Conservation (phyloP, 345 rosid species). For the Microthlaspi erraticum region DNA sequence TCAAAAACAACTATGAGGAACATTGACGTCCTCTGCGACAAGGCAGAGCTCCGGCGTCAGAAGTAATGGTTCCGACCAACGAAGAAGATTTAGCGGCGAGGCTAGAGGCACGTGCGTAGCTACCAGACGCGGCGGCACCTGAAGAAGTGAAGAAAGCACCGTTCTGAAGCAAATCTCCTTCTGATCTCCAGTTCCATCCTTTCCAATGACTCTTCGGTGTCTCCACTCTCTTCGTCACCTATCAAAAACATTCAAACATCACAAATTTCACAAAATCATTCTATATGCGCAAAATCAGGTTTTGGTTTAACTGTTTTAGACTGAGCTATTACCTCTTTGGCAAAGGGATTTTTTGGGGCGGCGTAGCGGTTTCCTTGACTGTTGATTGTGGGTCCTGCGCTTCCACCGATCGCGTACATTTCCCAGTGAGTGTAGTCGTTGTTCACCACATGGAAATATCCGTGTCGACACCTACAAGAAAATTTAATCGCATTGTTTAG, state of each 20-base stretch:
- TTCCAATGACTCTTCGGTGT: slow-evolving; percentile 63
- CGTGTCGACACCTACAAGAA: slow-evolving; percentile 80
- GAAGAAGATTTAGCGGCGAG: slow-evolving; percentile 89
- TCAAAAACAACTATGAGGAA: slow-evolving; percentile 44
- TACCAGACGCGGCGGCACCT: slow-evolving; percentile 82
- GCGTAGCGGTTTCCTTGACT: slow-evolving; percentile 94
- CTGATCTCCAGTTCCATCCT: slow-evolving; percentile 97
- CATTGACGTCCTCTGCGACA: slow-evolving; percentile 68
- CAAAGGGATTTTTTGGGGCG: slow-evolving; percentile 75
- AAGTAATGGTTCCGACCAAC: slow-evolving; percentile 75
- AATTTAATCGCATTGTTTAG: background rate
- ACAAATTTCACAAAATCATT: background rate
- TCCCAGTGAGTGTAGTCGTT: slow-evolving; percentile 99
- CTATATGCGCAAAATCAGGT: background rate
- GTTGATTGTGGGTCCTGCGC: slow-evolving; percentile 90
- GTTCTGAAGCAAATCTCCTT: slow-evolving; percentile 82
- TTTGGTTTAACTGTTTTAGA: background rate
- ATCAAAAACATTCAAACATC: slow-evolving; percentile 24
- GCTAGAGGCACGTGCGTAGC: slow-evolving; percentile 94
- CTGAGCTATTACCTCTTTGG: slow-evolving; percentile 69
- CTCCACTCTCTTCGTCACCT: slow-evolving; percentile 95
- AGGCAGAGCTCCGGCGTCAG: slow-evolving; percentile 68
- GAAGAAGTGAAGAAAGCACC: slow-evolving; percentile 95
- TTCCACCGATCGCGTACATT: slow-evolving; percentile 98
- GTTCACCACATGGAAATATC: slow-evolving; percentile 96